Conservation (phyloP, 2,329 filamentous ascomycete genomes). For the Ophioceras dolichostomum region DNA sequence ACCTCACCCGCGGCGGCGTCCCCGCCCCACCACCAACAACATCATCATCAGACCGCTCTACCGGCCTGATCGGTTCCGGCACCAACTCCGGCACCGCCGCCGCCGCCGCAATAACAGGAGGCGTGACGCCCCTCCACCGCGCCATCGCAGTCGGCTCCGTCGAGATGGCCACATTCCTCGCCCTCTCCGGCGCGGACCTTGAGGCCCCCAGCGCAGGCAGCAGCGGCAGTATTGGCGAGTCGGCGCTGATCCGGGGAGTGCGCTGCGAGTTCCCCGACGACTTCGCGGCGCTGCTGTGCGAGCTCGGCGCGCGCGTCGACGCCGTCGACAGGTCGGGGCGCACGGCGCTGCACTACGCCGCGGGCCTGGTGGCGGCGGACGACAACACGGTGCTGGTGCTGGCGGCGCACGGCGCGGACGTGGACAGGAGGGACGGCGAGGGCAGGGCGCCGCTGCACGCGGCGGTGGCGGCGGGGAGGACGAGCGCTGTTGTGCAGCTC, state of each 20-base stretch:
- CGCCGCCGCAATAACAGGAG: conserved; percentile 5
- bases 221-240: too few relatives aligned
- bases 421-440: conserved; percentile 7
- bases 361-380: conserved; percentile 7
- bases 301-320: conserved; percentile 10
- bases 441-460: conserved; percentile 11
- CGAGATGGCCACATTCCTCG: conserved; percentile 10
- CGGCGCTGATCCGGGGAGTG: conserved; percentile 10
- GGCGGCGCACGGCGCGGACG: conserved; percentile 8
- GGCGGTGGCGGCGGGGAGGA: conserved; percentile 8
- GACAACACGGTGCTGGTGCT: conserved; percentile 11
- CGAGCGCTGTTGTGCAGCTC: conserved; percentile 7
- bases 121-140: conserved; percentile 9
- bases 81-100: neutral
- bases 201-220: conserved; percentile 7
- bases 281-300: conserved; percentile 11
- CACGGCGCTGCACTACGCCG: conserved; percentile 12
- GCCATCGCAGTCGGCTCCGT: conserved; percentile 9
- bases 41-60: too few relatives aligned
- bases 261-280: conserved; percentile 9
- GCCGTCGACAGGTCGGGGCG: conserved; percentile 10
- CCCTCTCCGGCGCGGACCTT: conserved; percentile 11
- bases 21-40: too few relatives aligned
- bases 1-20: conserved; percentile 2
- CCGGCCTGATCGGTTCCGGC: too few relatives aligned